Percentiles rank a stretch among this genome's conserved stretches.
These are phyloP conservation scores for Pythium vanterpoolii DNA, from an alignment of 352 stramenopile genomes.

Conservation along the genomic window DNA sequence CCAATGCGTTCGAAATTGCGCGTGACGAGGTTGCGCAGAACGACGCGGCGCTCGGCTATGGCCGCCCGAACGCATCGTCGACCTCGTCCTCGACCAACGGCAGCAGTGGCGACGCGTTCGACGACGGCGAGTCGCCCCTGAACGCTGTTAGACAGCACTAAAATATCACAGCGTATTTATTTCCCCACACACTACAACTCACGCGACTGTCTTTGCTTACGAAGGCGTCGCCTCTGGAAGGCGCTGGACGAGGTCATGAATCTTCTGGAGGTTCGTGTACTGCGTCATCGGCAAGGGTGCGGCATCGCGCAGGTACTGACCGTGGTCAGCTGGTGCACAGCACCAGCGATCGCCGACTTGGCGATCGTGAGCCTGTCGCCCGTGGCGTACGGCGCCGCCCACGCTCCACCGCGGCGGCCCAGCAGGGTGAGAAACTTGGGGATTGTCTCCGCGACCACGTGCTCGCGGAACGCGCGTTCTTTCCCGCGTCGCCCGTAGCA, in stretches of 20 bases:
- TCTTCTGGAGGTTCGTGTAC: slow-evolving; percentile 1
- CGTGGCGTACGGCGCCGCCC: slow-evolving; percentile 25
- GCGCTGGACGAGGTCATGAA: slow-evolving; percentile 2
- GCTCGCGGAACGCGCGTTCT: slow-evolving; percentile 24
- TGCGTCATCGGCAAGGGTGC: background rate
- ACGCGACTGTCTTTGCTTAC: no score
- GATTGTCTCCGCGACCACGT: slow-evolving; percentile 33
- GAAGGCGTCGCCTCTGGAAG: no score
- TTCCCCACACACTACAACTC: background rate
- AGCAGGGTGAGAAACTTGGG: slow-evolving; percentile 38
- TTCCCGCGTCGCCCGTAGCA: slow-evolving; percentile 27
- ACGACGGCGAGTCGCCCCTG: background rate
- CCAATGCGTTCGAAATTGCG: slow-evolving; percentile 19
- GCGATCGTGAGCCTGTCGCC: slow-evolving; percentile 37
- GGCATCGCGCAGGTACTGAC: background rate
- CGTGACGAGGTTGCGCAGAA: slow-evolving; percentile 21
- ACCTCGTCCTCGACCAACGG: slow-evolving; percentile 3
- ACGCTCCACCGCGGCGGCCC: slow-evolving; percentile 33
- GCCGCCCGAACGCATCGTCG: slow-evolving; percentile 11
- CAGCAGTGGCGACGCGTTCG: background rate
- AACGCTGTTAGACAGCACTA: background rate
- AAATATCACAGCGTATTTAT: background rate
- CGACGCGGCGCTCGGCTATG: slow-evolving; percentile 19
- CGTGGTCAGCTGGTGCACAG: slow-evolving; percentile 36
- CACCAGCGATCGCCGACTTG: slow-evolving; percentile 46